Percentiles rank a stretch among this genome's conserved stretches.
Conservation (phyloP, 768 basidiomycete species). For the Tylopilus balloui region DNA sequence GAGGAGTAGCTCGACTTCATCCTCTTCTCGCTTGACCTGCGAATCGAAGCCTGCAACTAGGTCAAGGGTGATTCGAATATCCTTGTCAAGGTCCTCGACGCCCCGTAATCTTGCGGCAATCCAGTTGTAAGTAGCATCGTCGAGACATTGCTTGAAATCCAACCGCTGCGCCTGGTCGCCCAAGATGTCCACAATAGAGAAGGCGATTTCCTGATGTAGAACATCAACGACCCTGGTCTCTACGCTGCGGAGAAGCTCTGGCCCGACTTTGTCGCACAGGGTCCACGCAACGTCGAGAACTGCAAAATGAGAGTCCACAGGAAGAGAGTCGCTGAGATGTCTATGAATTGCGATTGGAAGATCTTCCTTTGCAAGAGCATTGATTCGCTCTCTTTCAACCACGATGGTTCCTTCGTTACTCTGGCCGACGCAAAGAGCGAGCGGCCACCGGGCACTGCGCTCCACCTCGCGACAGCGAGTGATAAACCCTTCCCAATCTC, state of each 20-base stretch:
- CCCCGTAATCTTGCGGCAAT: conserved; percentile 55
- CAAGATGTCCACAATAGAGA: conserved; percentile 71
- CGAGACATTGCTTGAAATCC: conserved; percentile 52
- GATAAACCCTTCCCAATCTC: conserved; percentile 96
- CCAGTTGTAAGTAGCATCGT: conserved; percentile 59
- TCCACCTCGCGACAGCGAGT: conserved; percentile 89
- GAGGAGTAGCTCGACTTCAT: conserved; percentile 54
- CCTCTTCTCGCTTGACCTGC: conserved; percentile 71
- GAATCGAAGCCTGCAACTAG: conserved; percentile 67
- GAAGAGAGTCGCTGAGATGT: conserved; percentile 40
- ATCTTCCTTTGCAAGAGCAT: conserved; percentile 61
- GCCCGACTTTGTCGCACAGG: conserved; percentile 56
- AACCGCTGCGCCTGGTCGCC: conserved; percentile 56
- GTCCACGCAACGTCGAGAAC: conserved; percentile 62
- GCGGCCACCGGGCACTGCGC: conserved; percentile 76
- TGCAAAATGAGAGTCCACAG: conserved; percentile 48
- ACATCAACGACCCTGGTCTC: conserved; percentile 60
- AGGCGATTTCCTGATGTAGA: conserved; percentile 72
- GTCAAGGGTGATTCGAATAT: conserved; percentile 57
- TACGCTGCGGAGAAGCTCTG: conserved; percentile 49
- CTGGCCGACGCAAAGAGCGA: conserved; percentile 52
- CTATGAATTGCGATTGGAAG: conserved; percentile 56
- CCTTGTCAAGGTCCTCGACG: conserved; percentile 51
- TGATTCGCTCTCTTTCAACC: conserved; percentile 75
- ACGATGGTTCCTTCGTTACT: conserved; percentile 48